Evolutionary conservation across 2,329 filamentous ascomycete species (phyloP).

Genomic region (Aspergillus arachidicola): DNA sequence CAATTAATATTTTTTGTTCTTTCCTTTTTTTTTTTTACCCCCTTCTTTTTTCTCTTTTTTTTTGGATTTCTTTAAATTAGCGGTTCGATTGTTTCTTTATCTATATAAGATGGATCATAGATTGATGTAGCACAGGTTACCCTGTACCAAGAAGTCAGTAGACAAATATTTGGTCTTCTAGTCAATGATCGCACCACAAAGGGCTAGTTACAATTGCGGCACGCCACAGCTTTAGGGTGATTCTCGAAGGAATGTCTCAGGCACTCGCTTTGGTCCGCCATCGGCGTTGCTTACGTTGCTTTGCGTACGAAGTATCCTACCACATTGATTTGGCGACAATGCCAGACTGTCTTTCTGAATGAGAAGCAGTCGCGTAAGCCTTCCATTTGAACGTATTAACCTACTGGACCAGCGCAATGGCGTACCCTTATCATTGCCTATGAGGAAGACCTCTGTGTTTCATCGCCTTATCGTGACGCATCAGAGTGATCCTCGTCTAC

Average conservation of each 20-base stretch:
- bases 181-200: not conserved
- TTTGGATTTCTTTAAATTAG: not conserved
- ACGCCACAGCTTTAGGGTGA: not conserved
- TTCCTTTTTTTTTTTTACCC: not conserved
- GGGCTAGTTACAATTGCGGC: not conserved
- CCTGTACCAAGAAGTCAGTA: not conserved
- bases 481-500: not conserved
- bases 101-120: not conserved
- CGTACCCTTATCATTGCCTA: not conserved
- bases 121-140: not conserved
- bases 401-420: not conserved
- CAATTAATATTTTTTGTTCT: not conserved
- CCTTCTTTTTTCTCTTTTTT: not conserved
- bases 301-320: not conserved
- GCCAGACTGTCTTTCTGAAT: not conserved
- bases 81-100: not conserved
- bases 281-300: not conserved
- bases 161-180: not conserved
- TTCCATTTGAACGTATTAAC: not conserved
- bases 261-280: not conserved
- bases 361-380: not conserved
- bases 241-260: conserved; percentile 3
- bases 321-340: not conserved
- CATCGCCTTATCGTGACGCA: not conserved
- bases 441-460: not conserved